phyloP scores from a whole-genome alignment of 2,329 filamentous ascomycete species.

The Diaporthe aspalathi region DNA sequence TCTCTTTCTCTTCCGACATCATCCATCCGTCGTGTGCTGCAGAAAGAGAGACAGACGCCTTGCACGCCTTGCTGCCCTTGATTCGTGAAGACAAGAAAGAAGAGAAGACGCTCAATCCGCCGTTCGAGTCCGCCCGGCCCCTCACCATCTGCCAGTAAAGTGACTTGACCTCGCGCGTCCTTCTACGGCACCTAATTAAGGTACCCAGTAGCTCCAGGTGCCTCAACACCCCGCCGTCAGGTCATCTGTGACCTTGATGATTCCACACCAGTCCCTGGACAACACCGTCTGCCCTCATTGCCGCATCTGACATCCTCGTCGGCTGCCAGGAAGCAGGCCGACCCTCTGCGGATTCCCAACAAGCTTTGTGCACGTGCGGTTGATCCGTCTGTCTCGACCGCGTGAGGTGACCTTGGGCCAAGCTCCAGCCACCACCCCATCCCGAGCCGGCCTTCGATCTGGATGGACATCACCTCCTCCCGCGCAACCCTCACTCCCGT shows the following conservation, averaged over 20 bases:
- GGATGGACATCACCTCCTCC: not conserved
- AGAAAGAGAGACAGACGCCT: not conserved
- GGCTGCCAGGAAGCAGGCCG: constrained; percentile 28
- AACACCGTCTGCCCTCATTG: constrained; percentile 1
- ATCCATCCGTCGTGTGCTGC: not conserved
- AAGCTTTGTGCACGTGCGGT: constrained; percentile 26
- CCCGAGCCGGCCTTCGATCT: constrained; percentile 1
- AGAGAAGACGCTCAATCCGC: too few species aligned
- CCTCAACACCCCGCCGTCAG: constrained; percentile 9
- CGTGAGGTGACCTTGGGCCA: constrained; percentile 28
- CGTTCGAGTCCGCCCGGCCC: constrained; percentile 6
- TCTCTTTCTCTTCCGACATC: not conserved
- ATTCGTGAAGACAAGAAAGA: constrained; percentile 20
- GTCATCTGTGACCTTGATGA: constrained; percentile 26
- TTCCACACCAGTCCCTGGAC: not conserved
- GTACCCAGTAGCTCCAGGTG: constrained; percentile 3
- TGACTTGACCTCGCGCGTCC: constrained; percentile 18
- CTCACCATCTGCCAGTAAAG: constrained; percentile 18
- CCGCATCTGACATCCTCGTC: not conserved
- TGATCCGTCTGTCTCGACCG: not conserved
- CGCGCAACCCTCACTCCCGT: not conserved
- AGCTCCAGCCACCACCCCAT: constrained; percentile 32
- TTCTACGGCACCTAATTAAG: not conserved
- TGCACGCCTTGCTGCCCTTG: not conserved
- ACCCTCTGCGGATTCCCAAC: constrained; percentile 5